Percentiles rank a stretch among this genome's conserved stretches.
These are phyloP conservation scores for Pythium apleroticum DNA, from an alignment of 352 stramenopile genomes.

Conservation along the genomic window DNA sequence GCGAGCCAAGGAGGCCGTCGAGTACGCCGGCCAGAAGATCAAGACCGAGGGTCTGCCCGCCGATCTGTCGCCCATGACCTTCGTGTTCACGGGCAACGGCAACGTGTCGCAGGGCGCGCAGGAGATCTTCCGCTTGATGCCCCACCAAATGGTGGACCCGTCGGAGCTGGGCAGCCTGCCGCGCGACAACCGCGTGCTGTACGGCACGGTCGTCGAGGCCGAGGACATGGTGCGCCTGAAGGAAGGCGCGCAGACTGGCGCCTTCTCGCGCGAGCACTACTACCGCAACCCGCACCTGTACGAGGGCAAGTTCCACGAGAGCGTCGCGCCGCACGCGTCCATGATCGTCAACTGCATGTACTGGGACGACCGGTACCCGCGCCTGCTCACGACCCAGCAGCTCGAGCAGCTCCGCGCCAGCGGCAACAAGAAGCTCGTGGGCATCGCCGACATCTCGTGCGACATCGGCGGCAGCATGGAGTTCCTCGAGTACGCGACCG, in stretches of 20 bases:
- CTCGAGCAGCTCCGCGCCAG: slow-evolving; percentile 64
- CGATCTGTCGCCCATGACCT: slow-evolving; percentile 82
- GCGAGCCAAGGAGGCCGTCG: slow-evolving; percentile 84
- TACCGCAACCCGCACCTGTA: slow-evolving; percentile 91
- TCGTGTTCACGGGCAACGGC: slow-evolving; percentile 93
- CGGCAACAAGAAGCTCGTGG: slow-evolving; percentile 84
- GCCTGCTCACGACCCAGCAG: slow-evolving; percentile 92
- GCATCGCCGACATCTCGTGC: slow-evolving; percentile 95
- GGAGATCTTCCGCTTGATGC: slow-evolving; percentile 94
- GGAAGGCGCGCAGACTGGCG: slow-evolving; percentile 16
- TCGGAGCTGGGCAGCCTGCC: slow-evolving; percentile 83
- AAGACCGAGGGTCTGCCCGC: slow-evolving; percentile 69
- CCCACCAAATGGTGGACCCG: slow-evolving; percentile 91
- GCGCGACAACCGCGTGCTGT: slow-evolving; percentile 60
- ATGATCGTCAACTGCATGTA: slow-evolving; percentile 97
- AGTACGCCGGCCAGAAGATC: slow-evolving; percentile 83
- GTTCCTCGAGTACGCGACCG: slow-evolving; percentile 91
- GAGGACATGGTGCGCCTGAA: slow-evolving; percentile 68
- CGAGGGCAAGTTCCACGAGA: slow-evolving; percentile 89
- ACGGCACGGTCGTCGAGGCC: slow-evolving; percentile 79
- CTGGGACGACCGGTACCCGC: slow-evolving; percentile 94
- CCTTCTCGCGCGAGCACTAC: slow-evolving; percentile 79
- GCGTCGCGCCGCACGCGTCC: slow-evolving; percentile 87
- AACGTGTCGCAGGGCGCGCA: slow-evolving; percentile 95
- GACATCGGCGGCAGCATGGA: slow-evolving; percentile 94